These are phyloP conservation scores for Rhytidhysteron rufulum DNA, from an alignment of 2,329 filamentous ascomycete genomes.

Conservation along the genomic window DNA sequence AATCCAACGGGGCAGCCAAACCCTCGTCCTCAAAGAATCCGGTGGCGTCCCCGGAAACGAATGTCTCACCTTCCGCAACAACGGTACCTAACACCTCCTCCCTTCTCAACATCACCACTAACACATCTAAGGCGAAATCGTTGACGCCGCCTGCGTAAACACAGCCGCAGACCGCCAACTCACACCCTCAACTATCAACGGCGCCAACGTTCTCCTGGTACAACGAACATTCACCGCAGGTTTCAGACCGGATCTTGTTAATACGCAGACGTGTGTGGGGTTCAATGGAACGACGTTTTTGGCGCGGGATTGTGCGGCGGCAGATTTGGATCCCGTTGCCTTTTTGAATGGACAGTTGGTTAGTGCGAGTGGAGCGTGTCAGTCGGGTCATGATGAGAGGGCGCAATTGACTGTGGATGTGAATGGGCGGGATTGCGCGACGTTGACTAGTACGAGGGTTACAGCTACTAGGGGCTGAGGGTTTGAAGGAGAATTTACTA, in stretches of 20 bases:
- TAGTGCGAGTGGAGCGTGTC: too few relatives aligned
- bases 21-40: conserved; percentile 38
- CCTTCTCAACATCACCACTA: conserved; percentile 1
- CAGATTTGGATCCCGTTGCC: too few relatives aligned
- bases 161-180: conserved; percentile 39
- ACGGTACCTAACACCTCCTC: conserved; percentile 20
- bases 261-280: conserved; percentile 36
- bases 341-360: too few relatives aligned
- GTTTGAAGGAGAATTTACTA: too few relatives aligned
- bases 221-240: conserved; percentile 37
- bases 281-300: conserved; percentile 39
- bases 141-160: conserved; percentile 39
- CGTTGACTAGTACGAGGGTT: too few relatives aligned
- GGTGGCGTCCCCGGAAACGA: conserved; percentile 28
- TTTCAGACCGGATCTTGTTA: conserved; percentile 39
- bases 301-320: too few relatives aligned
- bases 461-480: too few relatives aligned
- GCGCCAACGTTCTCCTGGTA: conserved; percentile 32
- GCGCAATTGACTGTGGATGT: too few relatives aligned
- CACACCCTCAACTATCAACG: conserved; percentile 32
- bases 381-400: too few relatives aligned
- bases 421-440: too few relatives aligned
- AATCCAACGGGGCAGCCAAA: conserved; percentile 12
- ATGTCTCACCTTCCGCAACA: conserved; percentile 41
- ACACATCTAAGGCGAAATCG: conserved; percentile 34